Evolutionary conservation across 495 filamentous ascomycete genomes (phyloP), one percentile per base, ranked within the genome.

Genomic region (Hyaloscypha finlandica): DNA sequence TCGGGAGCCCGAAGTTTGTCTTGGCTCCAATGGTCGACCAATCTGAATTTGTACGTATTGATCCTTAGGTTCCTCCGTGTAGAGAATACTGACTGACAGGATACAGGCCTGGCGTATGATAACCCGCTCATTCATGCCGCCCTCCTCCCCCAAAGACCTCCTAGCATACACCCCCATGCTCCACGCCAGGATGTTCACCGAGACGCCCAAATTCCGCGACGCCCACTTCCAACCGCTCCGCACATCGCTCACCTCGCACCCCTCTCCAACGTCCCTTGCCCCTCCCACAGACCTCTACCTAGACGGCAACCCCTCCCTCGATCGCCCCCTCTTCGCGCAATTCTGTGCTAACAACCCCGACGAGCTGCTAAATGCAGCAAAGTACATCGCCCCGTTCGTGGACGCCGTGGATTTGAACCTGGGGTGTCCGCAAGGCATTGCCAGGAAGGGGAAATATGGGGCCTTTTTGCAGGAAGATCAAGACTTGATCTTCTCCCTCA

Each of bases 11-110:
- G 0, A 96, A 91, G 74, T 88, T 90, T 69, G 85, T 98, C 51
- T 84, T 99, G 32, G 95, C 95, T 39, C 95, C 95, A 37, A 99
- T 99, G 95, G 95, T 99, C 25, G 95, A 98, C 70, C 90, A 97
- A 74, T 97, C 93, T 4, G 96, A 99, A 81, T 96, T 97, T 80
- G 94, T 97, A 82, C 67, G 89, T 37, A 11, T 81, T 65, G 9
- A 30, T n/a, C n/a, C n/a, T n/a, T n/a, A n/a, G n/a, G n/a, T n/a
- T n/a, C n/a, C n/a, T n/a, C n/a, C n/a, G n/a, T n/a, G n/a, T n/a
- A n/a, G n/a, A n/a, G n/a, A n/a, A n/a, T n/a, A n/a, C n/a, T n/a
- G n/a, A 52, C 57, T 61, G 25, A 71, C 29, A 39, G n/a, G 4
- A 11, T 31, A 19, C 54, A 97, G 93, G 94, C 93, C 73, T 97